Evolutionary conservation across 148 eudicot genomes (phyloP).

Genomic region (Rhododendron kiyosumense): DNA sequence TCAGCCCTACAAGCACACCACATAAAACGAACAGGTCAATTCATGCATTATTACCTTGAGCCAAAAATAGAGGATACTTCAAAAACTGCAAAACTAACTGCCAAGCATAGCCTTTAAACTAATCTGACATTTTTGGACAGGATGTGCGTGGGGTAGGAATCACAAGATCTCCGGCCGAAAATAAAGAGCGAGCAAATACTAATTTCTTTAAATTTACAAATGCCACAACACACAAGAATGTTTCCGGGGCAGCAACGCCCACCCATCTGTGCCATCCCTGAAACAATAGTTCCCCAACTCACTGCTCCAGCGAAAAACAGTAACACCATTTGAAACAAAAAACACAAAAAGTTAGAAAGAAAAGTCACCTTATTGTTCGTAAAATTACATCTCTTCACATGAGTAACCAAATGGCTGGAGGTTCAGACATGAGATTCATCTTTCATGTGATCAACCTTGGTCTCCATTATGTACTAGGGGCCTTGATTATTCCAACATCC

Average conservation of each 20-base stretch:
- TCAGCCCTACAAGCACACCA: neutral
- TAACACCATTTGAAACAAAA: neutral
- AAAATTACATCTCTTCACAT: neutral
- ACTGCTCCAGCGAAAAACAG: neutral
- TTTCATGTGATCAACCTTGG: neutral
- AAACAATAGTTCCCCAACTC: neutral
- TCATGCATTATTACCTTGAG: neutral
- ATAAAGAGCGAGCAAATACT: neutral
- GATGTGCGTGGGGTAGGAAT: neutral
- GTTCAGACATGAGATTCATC: neutral
- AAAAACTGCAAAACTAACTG: too few species aligned
- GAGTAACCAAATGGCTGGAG: neutral
- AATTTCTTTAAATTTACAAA: neutral
- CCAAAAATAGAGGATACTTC: neutral
- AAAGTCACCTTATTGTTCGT: neutral
- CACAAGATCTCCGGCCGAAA: neutral
- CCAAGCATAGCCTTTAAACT: neutral
- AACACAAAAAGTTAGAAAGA: neutral
- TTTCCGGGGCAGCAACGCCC: neutral
- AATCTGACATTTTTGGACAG: neutral
- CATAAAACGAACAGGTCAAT: neutral
- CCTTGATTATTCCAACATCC: neutral
- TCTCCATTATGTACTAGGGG: neutral
- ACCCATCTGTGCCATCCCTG: neutral
- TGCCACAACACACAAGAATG: neutral